Evolutionary conservation across 805 yeast species (phyloP), one percentile per base, ranked within the genome.

Genomic region (Naumovozyma castellii): DNA sequence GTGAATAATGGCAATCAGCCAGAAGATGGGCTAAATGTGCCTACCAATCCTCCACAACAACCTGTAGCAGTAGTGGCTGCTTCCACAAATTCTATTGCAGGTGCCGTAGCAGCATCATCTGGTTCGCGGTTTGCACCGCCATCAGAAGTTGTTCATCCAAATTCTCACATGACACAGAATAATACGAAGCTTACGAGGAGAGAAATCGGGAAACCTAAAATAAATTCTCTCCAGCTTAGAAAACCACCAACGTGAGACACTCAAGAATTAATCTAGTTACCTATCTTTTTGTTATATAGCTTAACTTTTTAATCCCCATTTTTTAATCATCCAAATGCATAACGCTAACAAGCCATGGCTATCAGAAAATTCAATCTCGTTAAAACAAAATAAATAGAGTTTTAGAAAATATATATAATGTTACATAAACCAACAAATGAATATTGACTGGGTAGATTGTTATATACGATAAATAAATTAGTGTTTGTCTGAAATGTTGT

Each of bases 161-260:
- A 54, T 28, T 18, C 46, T 6, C 42, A 43, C 10, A 38, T 20
- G 22, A 12, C 27, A 2, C 12, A 10, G 20, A 47, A 39, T 15
- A 25, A 25, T 18, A 35, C 28, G 19, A 37, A 34, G 14, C 32
- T 48, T 3, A 33, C 43, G 8, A 44, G 57, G 39, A 48, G 58
- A 36, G 59, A 55, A 35, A 58, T 58, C 1, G 63, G 63, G n/a
- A 53, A 52, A 40, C 62, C 62, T 4, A 58, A 56, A 37, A 43
- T 54, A 3, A 49, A 45, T 37, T 53, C 55, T 3, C n/a, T 45
- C 10, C 37, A 47, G 20, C 25, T 44, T 9, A 43, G 43, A 14
- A 43, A 46, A 32, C 41, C 49, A n/a, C 34, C 32, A 15, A 40
- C 45, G 9, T 43, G 27, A 35, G 15, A 17, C 28, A 36, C 15